Base-by-base conservation (phyloP, 2,329 filamentous ascomycete species). In the Polychaeton citri region DNA sequence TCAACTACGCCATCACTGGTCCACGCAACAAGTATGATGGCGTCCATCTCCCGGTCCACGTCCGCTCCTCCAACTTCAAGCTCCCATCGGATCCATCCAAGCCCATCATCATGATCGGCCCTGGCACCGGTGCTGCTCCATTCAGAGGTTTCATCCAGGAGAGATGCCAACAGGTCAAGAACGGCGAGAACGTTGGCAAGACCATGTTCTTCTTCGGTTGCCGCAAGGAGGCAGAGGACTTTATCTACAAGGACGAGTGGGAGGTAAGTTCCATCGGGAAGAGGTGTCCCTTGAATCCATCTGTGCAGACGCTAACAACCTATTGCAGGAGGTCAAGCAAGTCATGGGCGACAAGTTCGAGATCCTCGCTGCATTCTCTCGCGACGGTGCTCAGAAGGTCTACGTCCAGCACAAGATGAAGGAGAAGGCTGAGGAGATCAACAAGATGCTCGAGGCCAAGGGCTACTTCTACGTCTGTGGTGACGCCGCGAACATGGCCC, bases 21-120 rank as follows among this genome's bases (percentile, higher is more conserved):
- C 90, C 90, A 12, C 76, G 90, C 53, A 93, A 94, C 71, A 96
- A 93, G 65, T 98, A 96, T 61, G 84, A 94, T 52, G 88, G 88
- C 42, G 79, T 95, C 41, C 87, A 92, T 54, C 80, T 96, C 17
- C 90, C 90, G 3, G 84, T 98, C 10, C 90, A 98, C 56, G 78
- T 98, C 40, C 84, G 90, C 45, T 88, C 95, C 65, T 96, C 90
- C 45, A 98, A 96, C 68, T 98, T 98, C 75, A 96, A 96, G 68
- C 75, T 98, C 19, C 90, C 90, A 6, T 95, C 90, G 12, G 87
- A 98, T 52, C 86, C 90, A 3, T 76, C 81, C 33, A 93, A 92
- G 64, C 90, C 90, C 19, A 69, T 98, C 50, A 93, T 98, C 59
- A 87, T 95, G 78, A 76, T 96, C 49, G 90, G 90, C 17, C 90